phyloP scores from a whole-genome alignment of 306 rosid genomes.

The Spatholobus suberectus region DNA sequence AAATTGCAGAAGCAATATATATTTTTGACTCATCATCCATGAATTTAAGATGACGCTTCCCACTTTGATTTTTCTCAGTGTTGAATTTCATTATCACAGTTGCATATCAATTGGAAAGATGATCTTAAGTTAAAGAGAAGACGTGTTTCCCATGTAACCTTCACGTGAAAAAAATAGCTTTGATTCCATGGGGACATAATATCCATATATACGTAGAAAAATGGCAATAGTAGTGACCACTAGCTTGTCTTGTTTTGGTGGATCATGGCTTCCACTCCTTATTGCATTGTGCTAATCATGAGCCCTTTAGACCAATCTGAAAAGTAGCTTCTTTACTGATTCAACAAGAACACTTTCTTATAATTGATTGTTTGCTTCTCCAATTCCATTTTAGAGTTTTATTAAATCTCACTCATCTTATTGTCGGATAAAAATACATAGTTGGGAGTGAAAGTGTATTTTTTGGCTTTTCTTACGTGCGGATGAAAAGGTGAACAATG shows the following conservation, averaged over 20 bases:
- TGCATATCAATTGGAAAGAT: neutral
- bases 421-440: neutral
- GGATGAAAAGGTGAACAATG: neutral
- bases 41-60: neutral
- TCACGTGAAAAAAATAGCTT: neutral
- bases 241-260: neutral
- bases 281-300: neutral
- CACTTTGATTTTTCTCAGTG: neutral
- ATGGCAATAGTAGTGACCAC: neutral
- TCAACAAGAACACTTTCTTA: neutral
- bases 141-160: neutral
- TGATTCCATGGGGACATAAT: too few species aligned
- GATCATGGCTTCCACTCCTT: neutral
- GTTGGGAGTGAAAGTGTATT: neutral
- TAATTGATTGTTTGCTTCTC: neutral
- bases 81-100: neutral
- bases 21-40: neutral
- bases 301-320: neutral
- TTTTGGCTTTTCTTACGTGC: slow-evolving; percentile 1
- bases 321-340: neutral
- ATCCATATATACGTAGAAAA: neutral
- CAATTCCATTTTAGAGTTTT: neutral
- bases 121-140: too few species aligned
- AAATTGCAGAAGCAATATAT: neutral
- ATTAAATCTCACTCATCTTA: neutral